A percentile compares a stretch with the other conserved stretches of the same genome.
phyloP scores from a whole-genome alignment of 2,329 filamentous ascomycete species.

The Aspergillus cejpii region DNA sequence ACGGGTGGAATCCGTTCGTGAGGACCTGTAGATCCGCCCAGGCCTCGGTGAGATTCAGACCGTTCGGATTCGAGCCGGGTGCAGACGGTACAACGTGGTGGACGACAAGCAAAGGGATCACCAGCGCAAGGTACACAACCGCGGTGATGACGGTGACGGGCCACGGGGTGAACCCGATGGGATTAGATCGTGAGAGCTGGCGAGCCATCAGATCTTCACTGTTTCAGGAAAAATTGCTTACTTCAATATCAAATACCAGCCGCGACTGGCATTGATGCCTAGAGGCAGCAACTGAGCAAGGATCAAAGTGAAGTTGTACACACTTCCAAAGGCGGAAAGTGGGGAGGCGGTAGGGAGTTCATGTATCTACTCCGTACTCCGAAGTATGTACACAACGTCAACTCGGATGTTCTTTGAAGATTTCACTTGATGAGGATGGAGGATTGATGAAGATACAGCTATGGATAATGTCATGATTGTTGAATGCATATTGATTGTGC shows the following conservation, averaged over 20 bases:
- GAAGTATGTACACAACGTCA: background rate
- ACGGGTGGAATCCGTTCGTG: slow-evolving; percentile 73
- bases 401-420: too few species aligned
- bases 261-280: background rate
- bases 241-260: background rate
- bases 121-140: slow-evolving; percentile 67
- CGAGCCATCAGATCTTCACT: slow-evolving; percentile 28
- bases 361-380: background rate
- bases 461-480: too few species aligned
- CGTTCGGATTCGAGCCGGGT: slow-evolving; percentile 52
- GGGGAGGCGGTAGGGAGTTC: background rate
- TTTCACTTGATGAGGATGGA: too few species aligned
- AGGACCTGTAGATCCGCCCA: slow-evolving; percentile 77
- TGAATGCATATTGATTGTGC: too few species aligned
- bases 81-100: slow-evolving; percentile 68
- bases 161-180: slow-evolving; percentile 67
- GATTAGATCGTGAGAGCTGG: slow-evolving; percentile 32
- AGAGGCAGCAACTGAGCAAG: slow-evolving; percentile 1
- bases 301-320: slow-evolving; percentile 10
- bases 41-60: slow-evolving; percentile 75
- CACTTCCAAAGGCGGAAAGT: background rate
- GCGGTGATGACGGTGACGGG: slow-evolving; percentile 77
- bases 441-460: too few species aligned
- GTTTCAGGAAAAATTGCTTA: slow-evolving; percentile 1
- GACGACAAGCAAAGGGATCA: slow-evolving; percentile 64